Evolutionary conservation across 1,284 basidiomycete species (phyloP), one percentile per base, ranked within the genome.

Genomic region (Ustilago trichophora): DNA sequence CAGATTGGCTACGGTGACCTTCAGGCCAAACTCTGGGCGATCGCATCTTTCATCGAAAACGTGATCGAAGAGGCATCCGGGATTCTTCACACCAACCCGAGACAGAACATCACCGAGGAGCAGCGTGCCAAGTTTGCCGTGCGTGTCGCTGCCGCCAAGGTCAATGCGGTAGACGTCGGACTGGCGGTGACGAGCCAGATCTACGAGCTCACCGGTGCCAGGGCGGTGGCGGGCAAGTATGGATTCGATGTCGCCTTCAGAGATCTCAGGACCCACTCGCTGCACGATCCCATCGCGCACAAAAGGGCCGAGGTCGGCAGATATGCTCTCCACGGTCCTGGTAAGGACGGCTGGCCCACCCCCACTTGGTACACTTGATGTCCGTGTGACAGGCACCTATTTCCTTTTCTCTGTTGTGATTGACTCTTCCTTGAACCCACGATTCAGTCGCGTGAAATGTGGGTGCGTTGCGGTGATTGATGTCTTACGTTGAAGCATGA

Each of bases 231-330:
- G 0, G 65, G 66, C 51, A 81, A 81, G 72, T 69, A 73, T 31
- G 78, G 79, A 8, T 77, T 78, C 49, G 80, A 81, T 31, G 67
- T 75, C 2, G 66, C 69, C 2, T 76, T 59, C 38, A 46, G 75
- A 7, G 75, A 77, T 31, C 36, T 77, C 26, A 52, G 75, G 27
- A 77, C 75, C 1, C 75, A 82, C 63, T 65, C 74, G 6, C 69
- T 82, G 37, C 81, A 81, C 64, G 80, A 82, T 50, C 81, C 80
- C 10, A 77, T 81, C 27, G 78, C 73, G 4, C 77, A 81, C 68
- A 77, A 78, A 59, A 48, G 66, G 24, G 78, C 76, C 0, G 78
- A 80, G 56, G 75, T 80, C 6, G 78, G 75, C 10, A 50, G 79
- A 10, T 78, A 48, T 27, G 56, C 70, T 24, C 67, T 81, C 21